Evolutionary conservation across 805 yeast genomes (phyloP).

Genomic region (Metschnikowia picachoensis): DNA sequence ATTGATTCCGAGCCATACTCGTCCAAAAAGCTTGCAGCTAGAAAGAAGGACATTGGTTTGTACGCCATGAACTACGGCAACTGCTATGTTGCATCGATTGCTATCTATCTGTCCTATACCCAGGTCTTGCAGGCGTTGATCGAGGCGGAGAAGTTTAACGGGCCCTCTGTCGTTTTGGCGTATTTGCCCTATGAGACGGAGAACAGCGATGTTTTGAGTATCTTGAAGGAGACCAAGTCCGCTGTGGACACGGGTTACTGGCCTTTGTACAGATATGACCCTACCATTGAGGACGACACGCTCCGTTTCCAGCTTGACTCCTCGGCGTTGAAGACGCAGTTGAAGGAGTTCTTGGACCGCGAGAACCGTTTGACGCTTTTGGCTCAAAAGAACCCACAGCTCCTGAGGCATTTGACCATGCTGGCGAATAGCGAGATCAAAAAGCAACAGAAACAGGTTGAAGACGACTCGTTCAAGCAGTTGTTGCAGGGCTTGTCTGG

Average conservation of each 20-base stretch:
- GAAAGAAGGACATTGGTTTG: slow-evolving; percentile 89
- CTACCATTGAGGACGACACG: slow-evolving; percentile 45
- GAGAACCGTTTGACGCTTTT: slow-evolving; percentile 83
- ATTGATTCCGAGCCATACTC: slow-evolving; percentile 79
- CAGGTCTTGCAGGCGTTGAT: slow-evolving; percentile 84
- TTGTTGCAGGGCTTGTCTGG: slow-evolving; percentile 86
- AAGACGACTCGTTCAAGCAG: slow-evolving; percentile 72
- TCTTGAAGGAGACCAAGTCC: slow-evolving; percentile 79
- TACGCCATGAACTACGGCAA: slow-evolving; percentile 92
- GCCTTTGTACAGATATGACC: slow-evolving; percentile 90
- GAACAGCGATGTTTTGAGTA: slow-evolving; percentile 62
- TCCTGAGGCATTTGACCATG: slow-evolving; percentile 67
- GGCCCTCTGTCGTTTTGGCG: slow-evolving; percentile 90
- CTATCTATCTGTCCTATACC: slow-evolving; percentile 89
- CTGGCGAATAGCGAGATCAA: slow-evolving; percentile 59
- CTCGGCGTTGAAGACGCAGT: slow-evolving; percentile 68
- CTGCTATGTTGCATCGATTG: slow-evolving; percentile 90
- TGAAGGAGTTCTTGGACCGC: slow-evolving; percentile 78
- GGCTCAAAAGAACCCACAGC: slow-evolving; percentile 64
- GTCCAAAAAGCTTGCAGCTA: slow-evolving; percentile 36
- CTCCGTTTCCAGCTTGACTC: slow-evolving; percentile 83
- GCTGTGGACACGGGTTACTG: slow-evolving; percentile 95
- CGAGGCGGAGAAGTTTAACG: slow-evolving; percentile 85
- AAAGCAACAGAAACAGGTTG: slow-evolving; percentile 56
- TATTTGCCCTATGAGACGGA: slow-evolving; percentile 75